Percentiles rank a stretch among this genome's conserved stretches.
phyloP scores from a whole-genome alignment of 2,329 filamentous ascomycete species.

The Rhynchosporium secalis region DNA sequence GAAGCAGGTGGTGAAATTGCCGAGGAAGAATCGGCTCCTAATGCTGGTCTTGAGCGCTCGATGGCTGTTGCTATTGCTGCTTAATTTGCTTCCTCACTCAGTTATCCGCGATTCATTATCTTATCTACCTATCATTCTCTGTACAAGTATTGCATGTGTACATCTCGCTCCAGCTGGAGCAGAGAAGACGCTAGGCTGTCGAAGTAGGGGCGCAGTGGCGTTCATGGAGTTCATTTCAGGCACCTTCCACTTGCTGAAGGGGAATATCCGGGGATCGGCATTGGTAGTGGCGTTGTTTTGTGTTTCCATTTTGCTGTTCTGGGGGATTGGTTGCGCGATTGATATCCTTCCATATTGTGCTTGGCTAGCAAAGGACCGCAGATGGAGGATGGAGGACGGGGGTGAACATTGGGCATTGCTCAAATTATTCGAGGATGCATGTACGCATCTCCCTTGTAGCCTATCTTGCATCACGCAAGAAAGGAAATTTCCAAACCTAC shows the following conservation, averaged over 20 bases:
- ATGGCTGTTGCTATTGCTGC: constrained; percentile 31
- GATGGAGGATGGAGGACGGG: background rate
- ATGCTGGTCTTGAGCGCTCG: constrained; percentile 24
- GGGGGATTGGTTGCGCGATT: background rate
- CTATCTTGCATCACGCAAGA: too few species aligned
- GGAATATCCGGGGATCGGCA: background rate
- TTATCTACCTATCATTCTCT: constrained; percentile 7
- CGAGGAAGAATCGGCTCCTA: constrained; percentile 33
- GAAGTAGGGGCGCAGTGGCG: constrained; percentile 3
- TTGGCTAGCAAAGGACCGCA: background rate
- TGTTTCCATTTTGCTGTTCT: background rate
- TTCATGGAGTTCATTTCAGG: constrained; percentile 2
- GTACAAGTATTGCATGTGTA: constrained; percentile 18
- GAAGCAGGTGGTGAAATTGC: constrained; percentile 64
- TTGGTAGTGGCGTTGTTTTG: constrained; percentile 1
- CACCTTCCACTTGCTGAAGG: background rate
- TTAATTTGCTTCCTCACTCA: constrained; percentile 13
- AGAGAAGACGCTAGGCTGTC: background rate
- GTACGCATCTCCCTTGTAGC: too few species aligned
- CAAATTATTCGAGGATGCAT: too few species aligned
- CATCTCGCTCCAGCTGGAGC: background rate
- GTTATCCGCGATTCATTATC: background rate
- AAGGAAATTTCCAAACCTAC: too few species aligned
- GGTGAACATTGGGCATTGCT: background rate
- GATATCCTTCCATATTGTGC: constrained; percentile 4